Evolutionary conservation across 2,329 filamentous ascomycete genomes (phyloP), one percentile per base, ranked within the genome.

Genomic region (Helotiales sp.): DNA sequence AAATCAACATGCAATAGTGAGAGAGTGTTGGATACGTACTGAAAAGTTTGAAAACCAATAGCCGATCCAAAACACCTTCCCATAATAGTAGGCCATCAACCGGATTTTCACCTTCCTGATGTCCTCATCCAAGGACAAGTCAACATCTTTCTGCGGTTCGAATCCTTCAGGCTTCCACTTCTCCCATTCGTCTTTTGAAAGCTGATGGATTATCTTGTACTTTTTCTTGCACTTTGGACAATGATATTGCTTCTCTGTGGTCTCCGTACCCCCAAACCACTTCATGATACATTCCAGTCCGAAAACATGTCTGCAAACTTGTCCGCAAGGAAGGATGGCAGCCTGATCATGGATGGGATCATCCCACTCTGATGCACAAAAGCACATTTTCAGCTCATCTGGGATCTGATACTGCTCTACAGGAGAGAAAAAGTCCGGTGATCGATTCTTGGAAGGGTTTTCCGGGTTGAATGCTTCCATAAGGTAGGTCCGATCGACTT

Each of bases 281-380:
- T 7, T n/a, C n/a, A 20, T 15, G 20, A 63, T 52, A 22, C 64
- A 66, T 2, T 32, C 15, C 37, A 52, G 30, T 49, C 64, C 64
- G 43, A 58, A 66, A 13, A 52, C 26, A 45, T 66, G 64, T 17
- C 28, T 30, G 43, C 59, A 66, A 13, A 52, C 26, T 32, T 66
- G 64, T 17, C 28, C 40, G 43, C 59, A 62, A 28, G 59, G 64
- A 8, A 66, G 22, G 6, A 30, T 10, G 24, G 22, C 32, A 13
- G 37, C 37, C 17, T 40, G 13, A 17, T 40, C n/a, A n/a, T n/a
- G n/a, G n/a, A n/a, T n/a, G n/a, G n/a, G n/a, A n/a, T n/a, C n/a
- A n/a, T n/a, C n/a, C n/a, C n/a, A n/a, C n/a, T n/a, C n/a, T n/a
- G n/a, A n/a, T n/a, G n/a, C n/a, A n/a, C n/a, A n/a, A n/a, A n/a